Percentiles rank a stretch among this genome's conserved stretches.
These are phyloP conservation scores for Rhodomyrtus psidioides DNA, from an alignment of 441 rosid species.

Conservation along the genomic window DNA sequence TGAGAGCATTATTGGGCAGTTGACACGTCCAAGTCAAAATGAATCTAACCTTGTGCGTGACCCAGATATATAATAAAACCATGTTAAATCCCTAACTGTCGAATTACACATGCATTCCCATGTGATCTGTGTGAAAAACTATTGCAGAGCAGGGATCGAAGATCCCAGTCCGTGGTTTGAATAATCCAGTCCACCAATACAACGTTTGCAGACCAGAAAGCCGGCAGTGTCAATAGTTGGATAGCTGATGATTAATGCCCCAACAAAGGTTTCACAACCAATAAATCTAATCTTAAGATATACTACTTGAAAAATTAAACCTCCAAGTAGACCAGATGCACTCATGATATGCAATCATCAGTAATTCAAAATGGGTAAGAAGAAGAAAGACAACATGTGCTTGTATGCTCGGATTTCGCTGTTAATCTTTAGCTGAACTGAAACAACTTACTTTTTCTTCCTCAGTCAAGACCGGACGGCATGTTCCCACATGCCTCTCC, in stretches of 20 bases:
- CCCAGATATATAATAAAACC: neutral
- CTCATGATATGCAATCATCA: neutral
- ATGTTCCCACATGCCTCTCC: neutral
- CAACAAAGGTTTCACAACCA: neutral
- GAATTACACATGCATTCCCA: neutral
- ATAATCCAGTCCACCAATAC: neutral
- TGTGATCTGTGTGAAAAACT: neutral
- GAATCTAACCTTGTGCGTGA: neutral
- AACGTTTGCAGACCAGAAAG: neutral
- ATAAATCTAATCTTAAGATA: neutral
- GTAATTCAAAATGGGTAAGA: neutral
- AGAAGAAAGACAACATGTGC: neutral
- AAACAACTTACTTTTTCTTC: neutral
- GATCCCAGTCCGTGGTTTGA: neutral
- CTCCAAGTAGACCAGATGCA: neutral
- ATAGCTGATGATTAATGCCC: neutral
- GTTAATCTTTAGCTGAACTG: neutral
- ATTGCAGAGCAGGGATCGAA: neutral
- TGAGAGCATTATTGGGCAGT: constrained; percentile 2
- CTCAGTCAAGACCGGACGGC: neutral
- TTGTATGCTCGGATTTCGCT: neutral
- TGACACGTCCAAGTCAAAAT: constrained; percentile 10
- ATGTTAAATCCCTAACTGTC: neutral
- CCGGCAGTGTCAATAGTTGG: neutral
- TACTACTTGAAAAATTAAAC: neutral